Evolutionary conservation across 2,329 filamentous ascomycete species (phyloP).

Genomic region (Penicillium sp.): DNA sequence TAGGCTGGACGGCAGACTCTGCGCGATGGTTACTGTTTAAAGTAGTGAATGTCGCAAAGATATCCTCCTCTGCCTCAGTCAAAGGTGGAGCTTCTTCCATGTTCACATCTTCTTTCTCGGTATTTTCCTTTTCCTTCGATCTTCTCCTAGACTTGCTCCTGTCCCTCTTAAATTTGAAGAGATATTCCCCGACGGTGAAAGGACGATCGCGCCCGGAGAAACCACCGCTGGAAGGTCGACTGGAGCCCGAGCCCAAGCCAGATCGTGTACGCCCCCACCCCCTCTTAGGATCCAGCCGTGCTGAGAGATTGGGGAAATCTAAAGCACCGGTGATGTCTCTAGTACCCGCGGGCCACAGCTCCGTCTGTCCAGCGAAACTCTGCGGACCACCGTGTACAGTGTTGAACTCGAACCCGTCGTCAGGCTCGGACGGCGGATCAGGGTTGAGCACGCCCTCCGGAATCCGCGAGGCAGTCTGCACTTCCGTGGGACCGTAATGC

Average conservation of each 20-base stretch:
- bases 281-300: neutral
- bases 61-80: too few species aligned
- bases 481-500: neutral
- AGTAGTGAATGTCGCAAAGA: too few species aligned
- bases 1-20: neutral
- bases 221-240: too few species aligned
- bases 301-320: neutral
- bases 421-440: neutral
- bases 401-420: neutral
- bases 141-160: too few species aligned
- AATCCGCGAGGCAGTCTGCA: neutral
- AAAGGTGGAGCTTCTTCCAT: too few species aligned
- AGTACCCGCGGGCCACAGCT: neutral
- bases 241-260: neutral
- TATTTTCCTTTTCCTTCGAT: too few species aligned
- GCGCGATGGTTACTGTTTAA: too few species aligned
- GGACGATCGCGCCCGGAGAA: neutral
- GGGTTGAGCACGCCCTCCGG: neutral
- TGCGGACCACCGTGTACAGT: neutral
- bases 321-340: neutral
- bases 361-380: neutral
- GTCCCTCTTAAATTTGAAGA: neutral
- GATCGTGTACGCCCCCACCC: neutral
- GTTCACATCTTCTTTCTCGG: too few species aligned
- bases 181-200: neutral